phyloP scores from a whole-genome alignment of 169 alveolate genomes.

The Plasmodium gonderi region DNA sequence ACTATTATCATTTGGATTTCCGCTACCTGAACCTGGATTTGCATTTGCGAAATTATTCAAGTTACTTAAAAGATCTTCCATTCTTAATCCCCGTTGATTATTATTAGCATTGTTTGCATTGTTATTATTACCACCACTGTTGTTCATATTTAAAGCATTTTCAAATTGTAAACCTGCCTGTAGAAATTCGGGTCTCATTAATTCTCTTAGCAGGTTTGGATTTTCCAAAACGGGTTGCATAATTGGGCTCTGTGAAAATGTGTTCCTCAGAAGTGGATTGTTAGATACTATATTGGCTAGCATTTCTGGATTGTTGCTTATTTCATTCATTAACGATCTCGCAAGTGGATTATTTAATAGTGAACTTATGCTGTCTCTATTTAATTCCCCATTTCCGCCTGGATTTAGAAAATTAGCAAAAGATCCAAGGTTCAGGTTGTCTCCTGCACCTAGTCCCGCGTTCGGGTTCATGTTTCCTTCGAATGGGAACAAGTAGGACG shows the following conservation, averaged over 20 bases:
- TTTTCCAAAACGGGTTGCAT: slow-evolving; percentile 87
- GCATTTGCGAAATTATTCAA: slow-evolving; percentile 26
- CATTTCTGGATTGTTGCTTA: slow-evolving; percentile 74
- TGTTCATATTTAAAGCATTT: slow-evolving; percentile 78
- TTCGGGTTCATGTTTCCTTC: slow-evolving; percentile 20
- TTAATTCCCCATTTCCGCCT: slow-evolving; percentile 50
- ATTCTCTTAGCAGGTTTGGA: slow-evolving; percentile 89
- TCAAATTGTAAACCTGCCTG: slow-evolving; percentile 87
- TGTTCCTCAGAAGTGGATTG: slow-evolving; percentile 78
- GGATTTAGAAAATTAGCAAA: slow-evolving; percentile 59
- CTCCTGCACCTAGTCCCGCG: slow-evolving; percentile 18
- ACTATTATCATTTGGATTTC: not conserved
- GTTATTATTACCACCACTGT: slow-evolving; percentile 4
- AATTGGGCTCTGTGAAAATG: slow-evolving; percentile 87
- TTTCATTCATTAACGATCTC: slow-evolving; percentile 53
- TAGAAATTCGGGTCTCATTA: slow-evolving; percentile 85
- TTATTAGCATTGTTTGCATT: not conserved
- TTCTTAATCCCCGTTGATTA: slow-evolving; percentile 23
- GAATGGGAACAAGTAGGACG: not conserved
- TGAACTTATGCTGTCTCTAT: slow-evolving; percentile 48
- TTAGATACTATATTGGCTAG: slow-evolving; percentile 55
- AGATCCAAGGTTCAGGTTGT: slow-evolving; percentile 28
- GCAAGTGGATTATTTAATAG: slow-evolving; percentile 66
- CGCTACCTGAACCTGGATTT: slow-evolving; percentile 11
- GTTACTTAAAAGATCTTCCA: slow-evolving; percentile 63